Conservation (phyloP, 2,329 filamentous ascomycete species). For the Pyrenochaeta sp. region DNA sequence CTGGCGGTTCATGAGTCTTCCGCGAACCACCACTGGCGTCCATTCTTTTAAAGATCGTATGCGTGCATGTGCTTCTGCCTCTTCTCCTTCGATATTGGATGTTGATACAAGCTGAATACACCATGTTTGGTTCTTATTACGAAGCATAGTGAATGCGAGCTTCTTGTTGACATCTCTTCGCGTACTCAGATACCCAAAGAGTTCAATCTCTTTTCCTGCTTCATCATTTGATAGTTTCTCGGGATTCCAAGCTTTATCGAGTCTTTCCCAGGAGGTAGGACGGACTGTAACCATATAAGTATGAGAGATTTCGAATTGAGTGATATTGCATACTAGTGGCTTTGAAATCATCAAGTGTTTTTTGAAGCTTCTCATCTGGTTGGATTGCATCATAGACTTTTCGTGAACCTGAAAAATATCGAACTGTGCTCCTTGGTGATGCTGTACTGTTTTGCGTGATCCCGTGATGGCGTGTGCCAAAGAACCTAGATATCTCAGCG, state of each 20-base stretch:
- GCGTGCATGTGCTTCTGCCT: conserved; percentile 40
- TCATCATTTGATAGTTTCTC: background rate
- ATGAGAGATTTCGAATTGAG: background rate
- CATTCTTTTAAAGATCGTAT: conserved; percentile 58
- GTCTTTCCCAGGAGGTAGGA: conserved; percentile 31
- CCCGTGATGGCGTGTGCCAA: conserved; percentile 41
- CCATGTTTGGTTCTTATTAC: conserved; percentile 53
- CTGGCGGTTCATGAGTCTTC: conserved; percentile 56
- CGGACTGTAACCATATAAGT: conserved; percentile 21
- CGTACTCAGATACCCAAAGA: conserved; percentile 73
- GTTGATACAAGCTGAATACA: conserved; percentile 61
- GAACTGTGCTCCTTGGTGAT: conserved; percentile 14
- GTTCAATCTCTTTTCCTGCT: conserved; percentile 13
- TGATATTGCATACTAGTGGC: conserved; percentile 32
- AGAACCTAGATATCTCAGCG: conserved; percentile 44
- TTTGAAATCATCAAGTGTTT: conserved; percentile 43
- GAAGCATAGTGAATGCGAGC: conserved; percentile 73
- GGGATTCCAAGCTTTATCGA: conserved; percentile 47
- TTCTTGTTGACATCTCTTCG: conserved; percentile 73
- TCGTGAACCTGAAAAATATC: conserved; percentile 22
- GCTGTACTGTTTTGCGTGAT: conserved; percentile 23
- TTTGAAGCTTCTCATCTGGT: conserved; percentile 27
- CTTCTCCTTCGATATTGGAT: conserved; percentile 43
- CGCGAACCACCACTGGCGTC: conserved; percentile 64
- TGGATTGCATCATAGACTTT: conserved; percentile 2